Conservation (phyloP, 345 rosid genomes). For the Rhodomyrtus tomentosa region DNA sequence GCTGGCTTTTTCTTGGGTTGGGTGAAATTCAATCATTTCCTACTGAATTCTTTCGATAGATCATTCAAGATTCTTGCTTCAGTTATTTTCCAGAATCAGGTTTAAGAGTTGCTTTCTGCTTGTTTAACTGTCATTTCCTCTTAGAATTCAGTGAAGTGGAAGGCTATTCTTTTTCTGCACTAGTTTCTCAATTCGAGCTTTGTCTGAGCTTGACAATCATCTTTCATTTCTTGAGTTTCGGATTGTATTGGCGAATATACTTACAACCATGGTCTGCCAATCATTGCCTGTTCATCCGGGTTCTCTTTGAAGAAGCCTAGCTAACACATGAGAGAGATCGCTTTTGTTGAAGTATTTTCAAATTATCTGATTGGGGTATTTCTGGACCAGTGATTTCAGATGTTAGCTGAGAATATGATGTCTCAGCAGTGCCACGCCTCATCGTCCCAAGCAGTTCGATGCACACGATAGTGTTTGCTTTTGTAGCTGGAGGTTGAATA, state of each 20-base stretch:
- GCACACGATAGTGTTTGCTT: slow-evolving; percentile 10
- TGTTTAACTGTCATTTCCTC: neutral
- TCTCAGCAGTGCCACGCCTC: neutral
- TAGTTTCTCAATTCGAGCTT: neutral
- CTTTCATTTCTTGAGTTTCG: neutral
- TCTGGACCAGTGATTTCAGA: neutral
- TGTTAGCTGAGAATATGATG: neutral
- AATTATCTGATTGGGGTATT: neutral
- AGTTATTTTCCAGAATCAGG: neutral
- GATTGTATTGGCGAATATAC: neutral
- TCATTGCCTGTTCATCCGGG: neutral
- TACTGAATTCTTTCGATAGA: neutral
- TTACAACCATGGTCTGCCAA: neutral
- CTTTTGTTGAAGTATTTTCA: neutral
- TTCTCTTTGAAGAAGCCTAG: neutral
- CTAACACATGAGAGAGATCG: neutral
- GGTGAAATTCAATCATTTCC: neutral
- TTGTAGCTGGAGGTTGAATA: slow-evolving; percentile 11
- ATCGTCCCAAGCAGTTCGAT: slow-evolving; percentile 19
- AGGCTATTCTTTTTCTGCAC: neutral
- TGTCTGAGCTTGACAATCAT: neutral
- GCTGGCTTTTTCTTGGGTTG: neutral
- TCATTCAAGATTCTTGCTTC: neutral
- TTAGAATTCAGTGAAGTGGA: neutral
- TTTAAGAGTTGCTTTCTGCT: neutral